Conservation (phyloP, 2,329 filamentous ascomycete genomes). For the Cladosporium sp. region DNA sequence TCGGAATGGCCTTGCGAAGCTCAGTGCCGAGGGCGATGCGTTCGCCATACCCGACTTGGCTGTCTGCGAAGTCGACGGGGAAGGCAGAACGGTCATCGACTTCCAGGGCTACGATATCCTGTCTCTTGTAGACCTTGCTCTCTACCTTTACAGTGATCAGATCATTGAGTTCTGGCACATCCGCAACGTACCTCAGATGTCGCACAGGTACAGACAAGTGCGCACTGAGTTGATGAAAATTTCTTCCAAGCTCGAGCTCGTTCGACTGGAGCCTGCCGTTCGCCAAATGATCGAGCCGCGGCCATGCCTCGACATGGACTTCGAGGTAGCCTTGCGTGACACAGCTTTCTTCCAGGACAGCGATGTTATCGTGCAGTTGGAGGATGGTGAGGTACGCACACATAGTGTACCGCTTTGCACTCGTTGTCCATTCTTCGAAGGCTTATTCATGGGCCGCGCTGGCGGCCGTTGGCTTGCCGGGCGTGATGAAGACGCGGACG, state of each 20-base stretch:
- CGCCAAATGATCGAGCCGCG: conserved; percentile 70
- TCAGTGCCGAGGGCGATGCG: conserved; percentile 52
- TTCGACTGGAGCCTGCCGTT: conserved; percentile 72
- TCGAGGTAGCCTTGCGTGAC: conserved; percentile 69
- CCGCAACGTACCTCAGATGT: conserved; percentile 62
- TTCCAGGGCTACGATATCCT: conserved; percentile 74
- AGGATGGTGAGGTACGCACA: conserved; percentile 65
- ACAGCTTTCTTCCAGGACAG: conserved; percentile 72
- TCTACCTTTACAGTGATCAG: conserved; percentile 79
- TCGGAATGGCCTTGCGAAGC: conserved; percentile 60
- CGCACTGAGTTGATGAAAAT: conserved; percentile 84
- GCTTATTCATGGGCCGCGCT: conserved; percentile 85
- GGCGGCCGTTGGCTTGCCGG: conserved; percentile 73
- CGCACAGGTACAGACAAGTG: conserved; percentile 74
- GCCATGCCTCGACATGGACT: conserved; percentile 66
- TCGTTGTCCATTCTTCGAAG: conserved; percentile 88
- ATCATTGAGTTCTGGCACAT: conserved; percentile 86
- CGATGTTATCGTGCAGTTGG: conserved; percentile 77
- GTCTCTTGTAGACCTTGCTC: conserved; percentile 73
- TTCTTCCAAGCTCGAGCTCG: conserved; percentile 70
- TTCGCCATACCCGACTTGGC: conserved; percentile 63
- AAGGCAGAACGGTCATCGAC: conserved; percentile 59
- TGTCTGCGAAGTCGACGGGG: conserved; percentile 53
- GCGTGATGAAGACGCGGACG: conserved; percentile 49
- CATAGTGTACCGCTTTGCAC: conserved; percentile 80